Percentiles rank a stretch among this genome's conserved stretches.
Evolutionary conservation across 23 red algal genomes (phyloP).

Genomic region (Gracilariopsis chorda): DNA sequence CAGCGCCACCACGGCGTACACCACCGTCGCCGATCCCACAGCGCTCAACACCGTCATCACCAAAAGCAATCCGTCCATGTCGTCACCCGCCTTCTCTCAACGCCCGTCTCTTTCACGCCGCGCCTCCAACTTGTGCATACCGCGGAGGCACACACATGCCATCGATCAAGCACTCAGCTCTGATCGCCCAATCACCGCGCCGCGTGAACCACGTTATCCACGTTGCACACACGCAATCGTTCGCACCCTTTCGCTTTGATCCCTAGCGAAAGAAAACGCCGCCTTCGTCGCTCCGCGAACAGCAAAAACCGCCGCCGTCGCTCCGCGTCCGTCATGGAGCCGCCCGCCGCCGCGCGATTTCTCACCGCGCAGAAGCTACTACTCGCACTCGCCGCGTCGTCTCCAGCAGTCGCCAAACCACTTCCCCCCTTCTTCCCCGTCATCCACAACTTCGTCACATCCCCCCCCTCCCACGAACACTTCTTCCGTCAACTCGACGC

Average conservation of each 20-base stretch:
- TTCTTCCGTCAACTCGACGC: neutral
- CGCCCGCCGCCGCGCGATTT: neutral
- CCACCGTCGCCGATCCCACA: conserved; percentile 6
- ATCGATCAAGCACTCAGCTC: too few species aligned
- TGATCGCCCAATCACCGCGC: too few species aligned
- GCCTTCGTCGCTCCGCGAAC: neutral
- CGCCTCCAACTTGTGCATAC: too few species aligned
- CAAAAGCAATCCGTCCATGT: neutral
- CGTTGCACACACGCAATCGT: too few species aligned
- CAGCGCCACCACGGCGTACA: neutral
- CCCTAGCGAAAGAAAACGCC: too few species aligned
- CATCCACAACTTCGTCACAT: neutral
- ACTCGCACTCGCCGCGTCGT: neutral
- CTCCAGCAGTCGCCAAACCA: neutral
- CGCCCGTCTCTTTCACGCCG: neutral
- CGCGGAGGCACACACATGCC: too few species aligned
- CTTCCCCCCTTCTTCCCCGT: neutral
- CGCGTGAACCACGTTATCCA: too few species aligned
- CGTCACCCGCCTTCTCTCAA: neutral
- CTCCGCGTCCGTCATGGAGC: neutral
- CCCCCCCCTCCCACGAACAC: neutral
- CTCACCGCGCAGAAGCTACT: neutral
- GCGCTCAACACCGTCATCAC: neutral
- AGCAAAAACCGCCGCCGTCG: neutral
- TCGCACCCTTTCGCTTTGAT: too few species aligned